phyloP scores from a whole-genome alignment of 371 early-diverging fungal species.

The Choanephora cucurbitarum region DNA sequence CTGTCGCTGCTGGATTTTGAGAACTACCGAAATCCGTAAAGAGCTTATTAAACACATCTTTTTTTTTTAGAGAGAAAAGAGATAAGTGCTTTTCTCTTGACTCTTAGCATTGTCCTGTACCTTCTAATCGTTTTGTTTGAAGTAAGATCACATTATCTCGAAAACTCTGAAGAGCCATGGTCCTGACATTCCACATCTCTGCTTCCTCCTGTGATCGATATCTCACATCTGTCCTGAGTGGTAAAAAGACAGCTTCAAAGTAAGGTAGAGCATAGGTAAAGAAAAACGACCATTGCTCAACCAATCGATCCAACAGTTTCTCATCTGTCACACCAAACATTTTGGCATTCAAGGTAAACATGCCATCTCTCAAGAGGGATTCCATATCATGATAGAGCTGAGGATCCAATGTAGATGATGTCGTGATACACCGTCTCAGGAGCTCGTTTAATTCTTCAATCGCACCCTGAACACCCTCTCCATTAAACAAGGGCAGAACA shows the following conservation, averaged over 20 bases:
- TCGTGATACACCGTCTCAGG: constrained; percentile 65
- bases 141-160: constrained; percentile 72
- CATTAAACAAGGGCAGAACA: constrained; percentile 85
- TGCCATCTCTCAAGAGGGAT: constrained; percentile 68
- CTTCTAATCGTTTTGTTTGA: constrained; percentile 67
- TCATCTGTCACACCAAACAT: constrained; percentile 75
- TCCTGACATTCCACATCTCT: constrained; percentile 63
- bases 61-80: too few species aligned
- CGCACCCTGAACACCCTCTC: constrained; percentile 77
- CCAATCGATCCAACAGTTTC: constrained; percentile 68
- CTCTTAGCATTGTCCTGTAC: too few species aligned
- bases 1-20: constrained; percentile 71
- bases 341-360: constrained; percentile 73
- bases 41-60: constrained; percentile 70
- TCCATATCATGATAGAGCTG: constrained; percentile 57
- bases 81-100: too few species aligned
- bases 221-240: constrained; percentile 61
- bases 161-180: constrained; percentile 69
- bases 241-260: constrained; percentile 85
- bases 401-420: too few species aligned
- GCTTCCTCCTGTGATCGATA: constrained; percentile 45
- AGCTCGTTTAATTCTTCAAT: constrained; percentile 86
- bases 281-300: constrained; percentile 85
- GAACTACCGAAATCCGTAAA: constrained; percentile 71
- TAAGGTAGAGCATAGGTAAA: constrained; percentile 85